A percentile compares a stretch with the other conserved stretches of the same genome.
Evolutionary conservation across 305 asterid genomes (phyloP).

Genomic region (Solanum hybrid): DNA sequence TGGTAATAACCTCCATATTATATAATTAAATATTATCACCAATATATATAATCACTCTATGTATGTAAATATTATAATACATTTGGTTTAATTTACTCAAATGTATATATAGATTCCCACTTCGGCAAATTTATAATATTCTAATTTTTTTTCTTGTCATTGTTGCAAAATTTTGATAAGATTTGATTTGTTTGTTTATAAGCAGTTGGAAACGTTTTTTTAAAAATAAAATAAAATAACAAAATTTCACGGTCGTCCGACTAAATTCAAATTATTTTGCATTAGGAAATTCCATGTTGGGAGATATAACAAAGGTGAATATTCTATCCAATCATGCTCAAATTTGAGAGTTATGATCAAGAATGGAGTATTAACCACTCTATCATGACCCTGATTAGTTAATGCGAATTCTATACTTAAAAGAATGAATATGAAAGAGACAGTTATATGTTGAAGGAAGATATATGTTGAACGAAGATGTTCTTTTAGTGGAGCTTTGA

Average conservation of each 20-base stretch:
- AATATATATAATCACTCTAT: not conserved
- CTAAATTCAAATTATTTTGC: not conserved
- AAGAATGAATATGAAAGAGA: not conserved
- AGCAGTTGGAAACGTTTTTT: not conserved
- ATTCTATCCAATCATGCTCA: not conserved
- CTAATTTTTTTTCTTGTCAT: not conserved
- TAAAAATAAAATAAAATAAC: too few species aligned
- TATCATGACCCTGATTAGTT: not conserved
- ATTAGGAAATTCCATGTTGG: not conserved
- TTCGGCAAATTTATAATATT: not conserved
- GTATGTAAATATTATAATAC: not conserved
- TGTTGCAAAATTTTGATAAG: not conserved
- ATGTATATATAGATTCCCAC: not conserved
- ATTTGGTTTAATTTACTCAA: not conserved
- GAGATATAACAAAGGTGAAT: not conserved
- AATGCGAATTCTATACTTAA: not conserved
- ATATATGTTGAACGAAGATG: too few species aligned
- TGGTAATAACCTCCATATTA: not conserved
- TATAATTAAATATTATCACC: not conserved
- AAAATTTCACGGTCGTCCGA: not conserved
- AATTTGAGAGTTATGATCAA: not conserved
- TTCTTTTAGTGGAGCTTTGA: accelerated
- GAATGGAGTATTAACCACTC: not conserved
- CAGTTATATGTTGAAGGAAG: too few species aligned
- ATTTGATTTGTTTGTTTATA: not conserved